Evolutionary conservation across 1,284 basidiomycete species (phyloP).

Genomic region (Athelia psychrophila): DNA sequence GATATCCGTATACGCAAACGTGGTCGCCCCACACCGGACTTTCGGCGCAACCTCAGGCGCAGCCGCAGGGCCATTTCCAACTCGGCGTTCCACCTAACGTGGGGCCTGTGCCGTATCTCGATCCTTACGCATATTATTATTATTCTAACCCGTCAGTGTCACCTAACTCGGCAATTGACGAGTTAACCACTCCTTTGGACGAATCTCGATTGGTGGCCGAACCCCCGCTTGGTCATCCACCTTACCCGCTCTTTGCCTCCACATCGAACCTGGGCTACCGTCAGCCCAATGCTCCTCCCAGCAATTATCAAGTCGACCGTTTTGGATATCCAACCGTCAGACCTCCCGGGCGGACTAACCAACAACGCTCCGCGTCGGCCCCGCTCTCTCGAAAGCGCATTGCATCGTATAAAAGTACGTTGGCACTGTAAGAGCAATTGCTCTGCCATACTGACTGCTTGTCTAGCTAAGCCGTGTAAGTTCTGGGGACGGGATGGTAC

Average conservation of each 20-base stretch:
- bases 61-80: too few species aligned
- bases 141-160: background rate
- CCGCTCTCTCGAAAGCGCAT: background rate
- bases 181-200: background rate
- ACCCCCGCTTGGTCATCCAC: background rate
- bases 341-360: background rate
- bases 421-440: background rate
- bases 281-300: background rate
- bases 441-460: background rate
- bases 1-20: background rate
- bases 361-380: background rate
- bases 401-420: constrained; percentile 1
- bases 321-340: background rate
- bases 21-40: background rate
- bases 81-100: background rate
- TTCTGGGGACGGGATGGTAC: constrained; percentile 46
- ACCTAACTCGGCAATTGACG: background rate
- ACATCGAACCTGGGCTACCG: background rate
- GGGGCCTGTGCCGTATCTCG: background rate
- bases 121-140: background rate
- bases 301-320: background rate
- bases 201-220: background rate
- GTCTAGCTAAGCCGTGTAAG: constrained; percentile 64
- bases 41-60: too few species aligned
- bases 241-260: background rate